Evolutionary conservation across 2,329 filamentous ascomycete genomes (phyloP), one percentile per base, ranked within the genome.

Genomic region (Nothopassalora personata): DNA sequence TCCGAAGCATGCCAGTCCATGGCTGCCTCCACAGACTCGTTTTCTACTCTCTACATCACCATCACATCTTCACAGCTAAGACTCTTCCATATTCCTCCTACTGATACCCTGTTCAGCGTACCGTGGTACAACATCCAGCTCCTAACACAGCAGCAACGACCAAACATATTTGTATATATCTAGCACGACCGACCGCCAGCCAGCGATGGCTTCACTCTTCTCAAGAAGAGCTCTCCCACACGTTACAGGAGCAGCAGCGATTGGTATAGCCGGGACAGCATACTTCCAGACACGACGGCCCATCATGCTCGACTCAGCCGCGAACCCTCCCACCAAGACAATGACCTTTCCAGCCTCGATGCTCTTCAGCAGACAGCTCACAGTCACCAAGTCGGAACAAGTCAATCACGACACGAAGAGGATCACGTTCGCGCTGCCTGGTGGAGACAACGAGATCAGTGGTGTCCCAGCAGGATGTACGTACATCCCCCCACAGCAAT

Each of bases 321-420:
- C 60, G 6, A 68, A 64, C 50, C 56, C 65, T 15, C 64, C 68
- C 1, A 59, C 54, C 18, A 65, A 67, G 31, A 69, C 68, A 1
- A 60, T 72, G 34, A 59, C 66, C 23, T 68, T 72, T 39, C 70
- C 70, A 6, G 67, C 56, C 33, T 67, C 61, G 11, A 72, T 72
- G 70, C 66, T 71, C n/a, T 72, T 71, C 60, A 65, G 67, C 34
- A 65, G 67, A 49, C 59, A 66, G 30, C 54, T 72, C 18, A 71
- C 66, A 23, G 69, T 71, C 33, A 65, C 60, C 18, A 60, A 61
- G 18, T 64, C 66, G 19, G 69, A 72, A 55, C 70, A 72, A 59
- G 60, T 72, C 54, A 72, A 71, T 57, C 70, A 71, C 60, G 70
- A 72, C 50, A 71, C 69, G 5, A 72, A 69, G 56, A 57, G 62